phyloP scores from a whole-genome alignment of 2,329 filamentous ascomycete species.

The Fusarium napiforme region DNA sequence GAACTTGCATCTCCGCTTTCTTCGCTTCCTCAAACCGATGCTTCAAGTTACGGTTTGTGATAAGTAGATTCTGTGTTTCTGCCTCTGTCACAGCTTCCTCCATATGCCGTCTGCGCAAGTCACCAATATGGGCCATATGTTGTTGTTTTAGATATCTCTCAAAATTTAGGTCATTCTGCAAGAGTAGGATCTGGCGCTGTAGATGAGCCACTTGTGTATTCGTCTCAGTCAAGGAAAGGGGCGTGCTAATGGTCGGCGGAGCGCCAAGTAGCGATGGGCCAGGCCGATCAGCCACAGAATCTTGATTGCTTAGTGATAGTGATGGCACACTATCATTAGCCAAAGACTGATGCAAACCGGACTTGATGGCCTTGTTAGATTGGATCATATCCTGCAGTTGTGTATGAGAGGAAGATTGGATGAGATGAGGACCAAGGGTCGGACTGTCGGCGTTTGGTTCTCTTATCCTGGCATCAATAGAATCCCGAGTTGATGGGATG shows the following conservation, averaged over 20 bases:
- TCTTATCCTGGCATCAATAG: slow-evolving; percentile 47
- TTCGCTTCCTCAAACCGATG: slow-evolving; percentile 79
- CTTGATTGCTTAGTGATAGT: slow-evolving; percentile 62
- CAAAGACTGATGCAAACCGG: slow-evolving; percentile 64
- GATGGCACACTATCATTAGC: slow-evolving; percentile 69
- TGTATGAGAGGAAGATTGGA: slow-evolving; percentile 61
- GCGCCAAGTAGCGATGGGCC: slow-evolving; percentile 44
- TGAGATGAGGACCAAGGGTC: slow-evolving; percentile 65
- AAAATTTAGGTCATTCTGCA: slow-evolving; percentile 85
- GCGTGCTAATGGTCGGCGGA: slow-evolving; percentile 43
- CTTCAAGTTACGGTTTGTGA: slow-evolving; percentile 78
- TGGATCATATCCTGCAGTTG: slow-evolving; percentile 70
- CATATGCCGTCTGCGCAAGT: slow-evolving; percentile 78
- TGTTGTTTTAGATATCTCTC: slow-evolving; percentile 87
- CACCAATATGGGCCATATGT: slow-evolving; percentile 83
- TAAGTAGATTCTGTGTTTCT: slow-evolving; percentile 83
- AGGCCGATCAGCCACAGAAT: slow-evolving; percentile 56
- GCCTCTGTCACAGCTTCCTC: slow-evolving; percentile 82
- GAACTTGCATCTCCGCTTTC: slow-evolving; percentile 74
- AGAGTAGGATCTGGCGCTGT: slow-evolving; percentile 77
- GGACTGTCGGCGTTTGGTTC: slow-evolving; percentile 67
- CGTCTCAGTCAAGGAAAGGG: slow-evolving; percentile 47
- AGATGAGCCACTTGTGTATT: slow-evolving; percentile 64
- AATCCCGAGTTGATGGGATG: slow-evolving; percentile 59
- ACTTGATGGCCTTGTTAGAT: slow-evolving; percentile 68